Percentiles rank a stretch among this genome's conserved stretches.
phyloP scores from a whole-genome alignment of 2,329 filamentous ascomycete species.

The Magnaporthiopsis incrustans region DNA sequence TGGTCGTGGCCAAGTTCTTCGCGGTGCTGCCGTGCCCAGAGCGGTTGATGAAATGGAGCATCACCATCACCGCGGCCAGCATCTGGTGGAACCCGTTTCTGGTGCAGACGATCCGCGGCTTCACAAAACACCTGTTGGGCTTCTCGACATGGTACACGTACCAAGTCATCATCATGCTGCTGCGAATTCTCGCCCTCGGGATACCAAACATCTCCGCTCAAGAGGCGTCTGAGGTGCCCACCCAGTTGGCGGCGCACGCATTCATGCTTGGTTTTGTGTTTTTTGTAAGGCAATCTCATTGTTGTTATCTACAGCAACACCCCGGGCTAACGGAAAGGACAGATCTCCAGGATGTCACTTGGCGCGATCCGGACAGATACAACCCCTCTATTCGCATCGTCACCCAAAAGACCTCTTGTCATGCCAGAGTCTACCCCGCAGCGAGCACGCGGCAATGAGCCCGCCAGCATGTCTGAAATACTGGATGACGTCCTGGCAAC shows the following conservation, averaged over 20 bases:
- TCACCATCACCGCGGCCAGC: conserved; percentile 41
- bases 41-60: conserved; percentile 35
- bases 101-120: conserved; percentile 51
- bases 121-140: conserved; percentile 49
- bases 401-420: conserved; percentile 11
- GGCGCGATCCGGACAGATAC: conserved; percentile 47
- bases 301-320: not conserved
- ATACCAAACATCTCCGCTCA: conserved; percentile 27
- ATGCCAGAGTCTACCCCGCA: not conserved
- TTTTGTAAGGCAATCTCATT: conserved; percentile 35
- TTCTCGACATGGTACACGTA: conserved; percentile 59
- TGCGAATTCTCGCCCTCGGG: conserved; percentile 43
- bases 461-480: conserved; percentile 36
- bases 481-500: conserved; percentile 35
- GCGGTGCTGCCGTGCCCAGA: conserved; percentile 32
- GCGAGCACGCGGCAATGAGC: conserved; percentile 18
- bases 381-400: conserved; percentile 41
- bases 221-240: conserved; percentile 26
- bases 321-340: not conserved
- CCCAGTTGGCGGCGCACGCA: conserved; percentile 44
- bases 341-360: conserved; percentile 38
- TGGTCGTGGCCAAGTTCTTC: conserved; percentile 17
- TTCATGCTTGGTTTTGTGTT: conserved; percentile 44
- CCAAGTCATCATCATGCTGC: conserved; percentile 49
- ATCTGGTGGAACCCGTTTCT: conserved; percentile 65